Evolutionary conservation across 495 filamentous ascomycete species (phyloP).

Genomic region (Aspergillus avenaceus): DNA sequence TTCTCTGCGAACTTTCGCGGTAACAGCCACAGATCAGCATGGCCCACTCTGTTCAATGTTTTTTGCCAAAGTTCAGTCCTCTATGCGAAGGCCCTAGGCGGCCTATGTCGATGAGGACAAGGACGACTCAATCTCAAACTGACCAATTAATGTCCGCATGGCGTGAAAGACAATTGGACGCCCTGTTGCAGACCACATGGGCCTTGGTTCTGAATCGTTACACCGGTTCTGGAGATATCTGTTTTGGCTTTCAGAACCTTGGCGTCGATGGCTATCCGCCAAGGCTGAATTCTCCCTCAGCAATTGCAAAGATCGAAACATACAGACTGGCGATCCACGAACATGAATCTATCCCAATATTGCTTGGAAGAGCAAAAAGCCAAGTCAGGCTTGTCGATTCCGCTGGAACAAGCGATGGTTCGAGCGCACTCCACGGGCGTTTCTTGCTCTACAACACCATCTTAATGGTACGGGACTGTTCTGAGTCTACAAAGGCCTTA

Average conservation of each 20-base stretch:
- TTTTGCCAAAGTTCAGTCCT: constrained; percentile 33
- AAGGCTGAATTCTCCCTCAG: constrained; percentile 11
- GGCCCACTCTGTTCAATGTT: constrained; percentile 35
- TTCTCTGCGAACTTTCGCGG: not conserved
- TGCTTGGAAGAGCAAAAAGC: constrained; percentile 28
- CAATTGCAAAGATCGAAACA: constrained; percentile 10
- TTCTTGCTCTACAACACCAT: constrained; percentile 36
- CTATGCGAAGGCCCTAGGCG: constrained; percentile 28
- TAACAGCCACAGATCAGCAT: constrained; percentile 20
- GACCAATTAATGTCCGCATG: constrained; percentile 35
- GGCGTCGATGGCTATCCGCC: too few species aligned
- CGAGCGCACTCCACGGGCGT: constrained; percentile 9
- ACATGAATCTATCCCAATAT: constrained; percentile 24
- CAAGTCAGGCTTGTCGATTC: constrained; percentile 7
- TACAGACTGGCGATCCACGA: constrained; percentile 29
- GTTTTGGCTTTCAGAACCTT: constrained; percentile 49
- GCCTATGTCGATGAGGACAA: constrained; percentile 34
- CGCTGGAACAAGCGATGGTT: constrained; percentile 2
- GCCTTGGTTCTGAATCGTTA: constrained; percentile 51
- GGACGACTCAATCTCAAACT: constrained; percentile 26
- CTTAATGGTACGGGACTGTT: constrained; percentile 36
- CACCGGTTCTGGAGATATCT: constrained; percentile 50
- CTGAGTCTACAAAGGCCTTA: constrained; percentile 9
- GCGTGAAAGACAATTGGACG: constrained; percentile 22
- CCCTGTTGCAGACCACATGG: constrained; percentile 50